phyloP scores from a whole-genome alignment of 306 rosid genomes.

The Bauhinia variegata region DNA sequence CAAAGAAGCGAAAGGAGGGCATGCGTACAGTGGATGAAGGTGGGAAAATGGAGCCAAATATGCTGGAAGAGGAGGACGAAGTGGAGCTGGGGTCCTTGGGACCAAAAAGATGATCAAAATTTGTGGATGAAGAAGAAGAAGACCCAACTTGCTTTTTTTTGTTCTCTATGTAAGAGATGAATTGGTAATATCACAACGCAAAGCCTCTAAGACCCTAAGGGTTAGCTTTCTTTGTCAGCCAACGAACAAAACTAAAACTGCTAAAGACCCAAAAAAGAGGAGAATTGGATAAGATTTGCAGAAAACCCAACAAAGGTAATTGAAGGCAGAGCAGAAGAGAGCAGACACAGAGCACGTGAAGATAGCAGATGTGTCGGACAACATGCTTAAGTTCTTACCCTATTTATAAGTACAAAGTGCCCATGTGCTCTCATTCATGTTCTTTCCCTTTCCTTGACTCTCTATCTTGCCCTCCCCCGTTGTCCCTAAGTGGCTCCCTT shows the following conservation, averaged over 20 bases:
- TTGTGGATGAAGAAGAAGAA: constrained; percentile 52
- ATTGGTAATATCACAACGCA: too few species aligned
- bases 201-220: too few species aligned
- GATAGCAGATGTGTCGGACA: constrained; percentile 44
- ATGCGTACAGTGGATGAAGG: constrained; percentile 65
- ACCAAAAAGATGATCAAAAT: constrained; percentile 76
- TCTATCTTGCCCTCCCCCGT: neutral
- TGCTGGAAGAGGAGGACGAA: constrained; percentile 55
- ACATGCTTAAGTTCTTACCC: constrained; percentile 11
- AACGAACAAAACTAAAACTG: constrained; percentile 62
- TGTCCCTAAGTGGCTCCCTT: constrained; percentile 35
- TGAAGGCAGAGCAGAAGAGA: constrained; percentile 24
- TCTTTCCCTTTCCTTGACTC: neutral
- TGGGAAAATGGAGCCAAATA: constrained; percentile 74
- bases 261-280: constrained; percentile 35
- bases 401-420: constrained; percentile 56
- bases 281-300: constrained; percentile 59
- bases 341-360: constrained; percentile 54
- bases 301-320: constrained; percentile 28
- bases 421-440: constrained; percentile 45
- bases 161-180: constrained; percentile 48
- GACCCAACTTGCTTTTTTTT: constrained; percentile 47
- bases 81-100: constrained; percentile 55
- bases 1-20: neutral
- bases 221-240: constrained; percentile 46